Percentiles rank a stretch among this genome's conserved stretches.
Evolutionary conservation across 1,284 basidiomycete species (phyloP).

Genomic region (Leccinum subrobustum): DNA sequence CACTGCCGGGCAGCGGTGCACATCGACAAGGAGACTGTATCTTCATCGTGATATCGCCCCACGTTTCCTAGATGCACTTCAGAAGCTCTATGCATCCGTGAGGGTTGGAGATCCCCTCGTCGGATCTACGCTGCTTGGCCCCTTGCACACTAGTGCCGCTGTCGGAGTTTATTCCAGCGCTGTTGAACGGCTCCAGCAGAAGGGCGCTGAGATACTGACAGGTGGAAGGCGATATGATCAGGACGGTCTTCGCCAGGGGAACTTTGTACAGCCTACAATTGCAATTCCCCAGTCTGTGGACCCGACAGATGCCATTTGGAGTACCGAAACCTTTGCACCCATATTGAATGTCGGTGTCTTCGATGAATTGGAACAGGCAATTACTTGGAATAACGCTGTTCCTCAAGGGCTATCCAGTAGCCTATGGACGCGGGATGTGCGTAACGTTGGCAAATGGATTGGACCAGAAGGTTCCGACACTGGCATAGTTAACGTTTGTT

Average conservation of each 20-base stretch:
- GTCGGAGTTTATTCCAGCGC: constrained; percentile 68
- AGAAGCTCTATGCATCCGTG: constrained; percentile 68
- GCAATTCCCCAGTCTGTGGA: constrained; percentile 62
- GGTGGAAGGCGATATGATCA: constrained; percentile 61
- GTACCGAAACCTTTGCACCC: constrained; percentile 84
- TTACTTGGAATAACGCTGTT: constrained; percentile 90
- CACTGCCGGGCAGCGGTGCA: constrained; percentile 94
- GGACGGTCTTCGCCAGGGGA: constrained; percentile 60
- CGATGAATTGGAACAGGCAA: constrained; percentile 88
- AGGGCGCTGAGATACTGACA: constrained; percentile 74
- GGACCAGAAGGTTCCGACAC: constrained; percentile 85
- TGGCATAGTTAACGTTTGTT: constrained; percentile 78
- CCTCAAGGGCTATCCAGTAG: constrained; percentile 89
- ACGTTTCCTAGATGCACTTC: constrained; percentile 73
- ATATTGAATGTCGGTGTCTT: constrained; percentile 88
- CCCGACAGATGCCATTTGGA: constrained; percentile 63
- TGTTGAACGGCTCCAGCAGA: constrained; percentile 59
- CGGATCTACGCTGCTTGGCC: constrained; percentile 76
- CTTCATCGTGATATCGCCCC: constrained; percentile 80
- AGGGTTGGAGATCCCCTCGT: constrained; percentile 83
- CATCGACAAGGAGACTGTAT: constrained; percentile 87
- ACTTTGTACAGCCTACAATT: constrained; percentile 89
- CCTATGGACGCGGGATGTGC: constrained; percentile 84
- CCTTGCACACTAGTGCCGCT: constrained; percentile 73
- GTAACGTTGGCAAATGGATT: constrained; percentile 86